Base-by-base conservation (phyloP, 495 filamentous ascomycete species). In the Rhypophila decipiens region DNA sequence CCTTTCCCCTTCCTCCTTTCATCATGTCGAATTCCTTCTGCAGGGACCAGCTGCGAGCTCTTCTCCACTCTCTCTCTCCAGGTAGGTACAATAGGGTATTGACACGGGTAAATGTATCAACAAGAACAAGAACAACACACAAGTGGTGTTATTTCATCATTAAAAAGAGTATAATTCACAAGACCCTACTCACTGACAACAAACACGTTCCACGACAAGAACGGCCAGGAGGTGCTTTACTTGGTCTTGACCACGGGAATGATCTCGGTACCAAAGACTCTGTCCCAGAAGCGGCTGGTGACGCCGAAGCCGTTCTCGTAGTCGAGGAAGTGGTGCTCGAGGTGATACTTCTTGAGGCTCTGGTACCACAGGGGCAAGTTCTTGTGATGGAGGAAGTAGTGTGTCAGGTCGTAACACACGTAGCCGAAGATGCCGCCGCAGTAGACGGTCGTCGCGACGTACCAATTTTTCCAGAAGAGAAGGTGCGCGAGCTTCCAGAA, bases 331-430 rank as follows among this genome's bases (percentile, higher is more conserved):
- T 99, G 94, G 63, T 99, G 94, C 59, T 87, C 79, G 29, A 99
- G 83, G 59, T 99, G 94, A 56, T 95, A 93, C 66, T 95, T 96
- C 79, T 96, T 97, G 54, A 97, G 80, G 46, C 79, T 72, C 61
- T 84, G 83, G 66, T 90, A 96, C 77, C 90, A 91, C 2, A 79
- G 64, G 4, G 94, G 93, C 11, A 97, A 81, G 43, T 86, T 95
- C 69, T 85, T 83, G 68, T 99, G 94, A 65, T 99, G 94, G n/a
- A 99, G 80, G 78, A 97, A 96, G 70, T 97, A 99, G 66, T 99
- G 94, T 12, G 93, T 97, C 71, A 96, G 50, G 61, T 99, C 94
- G 71, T 99, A 99, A 70, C 84, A 87, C 43, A 96, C 77, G 60
- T 97, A 99, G 21, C 94, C 94, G 54, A 95, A 95, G 39, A 99